Conservation (phyloP, 441 rosid genomes). For the Euphorbia celastroides region DNA sequence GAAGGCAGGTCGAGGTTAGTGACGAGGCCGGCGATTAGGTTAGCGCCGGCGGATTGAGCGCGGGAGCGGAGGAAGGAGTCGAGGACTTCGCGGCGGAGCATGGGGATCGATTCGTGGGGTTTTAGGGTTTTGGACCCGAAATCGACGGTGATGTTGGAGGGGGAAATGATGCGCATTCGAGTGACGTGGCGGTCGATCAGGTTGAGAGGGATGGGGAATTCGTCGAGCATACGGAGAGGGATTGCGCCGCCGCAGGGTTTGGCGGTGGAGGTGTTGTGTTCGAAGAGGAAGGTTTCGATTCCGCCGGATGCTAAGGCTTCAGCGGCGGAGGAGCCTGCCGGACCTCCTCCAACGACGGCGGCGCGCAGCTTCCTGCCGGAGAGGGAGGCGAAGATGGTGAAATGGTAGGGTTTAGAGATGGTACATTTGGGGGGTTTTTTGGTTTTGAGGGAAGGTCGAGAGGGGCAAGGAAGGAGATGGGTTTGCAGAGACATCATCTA, state of each 20-base stretch:
- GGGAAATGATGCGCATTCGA: slow-evolving; percentile 58
- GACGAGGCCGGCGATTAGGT: slow-evolving; percentile 41
- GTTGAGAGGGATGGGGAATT: slow-evolving; percentile 48
- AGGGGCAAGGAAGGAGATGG: slow-evolving; percentile 5
- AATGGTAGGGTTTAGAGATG: not conserved
- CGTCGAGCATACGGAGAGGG: slow-evolving; percentile 64
- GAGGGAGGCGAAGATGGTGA: slow-evolving; percentile 23
- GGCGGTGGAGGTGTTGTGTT: slow-evolving; percentile 41
- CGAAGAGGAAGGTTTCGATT: slow-evolving; percentile 59
- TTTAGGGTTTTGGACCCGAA: slow-evolving; percentile 50
- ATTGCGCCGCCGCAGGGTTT: slow-evolving; percentile 78
- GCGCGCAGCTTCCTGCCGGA: slow-evolving; percentile 42
- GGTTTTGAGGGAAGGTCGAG: slow-evolving; percentile 9
- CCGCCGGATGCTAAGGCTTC: slow-evolving; percentile 48
- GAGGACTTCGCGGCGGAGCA: slow-evolving; percentile 67
- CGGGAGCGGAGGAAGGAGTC: slow-evolving; percentile 60
- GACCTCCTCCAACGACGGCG: no score
- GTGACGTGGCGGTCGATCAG: slow-evolving; percentile 63
- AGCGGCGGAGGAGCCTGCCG: slow-evolving; percentile 53
- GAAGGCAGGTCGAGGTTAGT: slow-evolving; percentile 39
- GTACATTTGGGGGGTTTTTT: not conserved
- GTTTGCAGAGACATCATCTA: no score
- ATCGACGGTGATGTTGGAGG: slow-evolving; percentile 58
- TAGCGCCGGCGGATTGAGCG: slow-evolving; percentile 47
- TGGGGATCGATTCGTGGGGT: slow-evolving; percentile 52